Evolutionary conservation across 768 basidiomycete species (phyloP), one percentile per base, ranked within the genome.

Genomic region (Kwoniella dendrophila): DNA sequence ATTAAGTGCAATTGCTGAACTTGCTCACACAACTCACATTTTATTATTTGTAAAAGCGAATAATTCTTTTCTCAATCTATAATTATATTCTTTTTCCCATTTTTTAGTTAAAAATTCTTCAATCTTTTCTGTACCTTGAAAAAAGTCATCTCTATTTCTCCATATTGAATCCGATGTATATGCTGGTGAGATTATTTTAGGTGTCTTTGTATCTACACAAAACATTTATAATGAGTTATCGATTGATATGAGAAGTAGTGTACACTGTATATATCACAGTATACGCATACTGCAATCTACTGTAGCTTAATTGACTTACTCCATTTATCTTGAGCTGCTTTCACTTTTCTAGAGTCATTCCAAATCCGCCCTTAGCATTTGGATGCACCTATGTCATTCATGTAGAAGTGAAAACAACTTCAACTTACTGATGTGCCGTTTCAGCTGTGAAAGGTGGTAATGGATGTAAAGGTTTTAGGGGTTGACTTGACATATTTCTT

Each of bases 61-160:
- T 24, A 86, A 75, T 69, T 84, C 83, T 68, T 86, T 86, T 20
- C 84, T 74, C 41, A 78, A 50, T 47, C 78, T 72, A 72, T 86
- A 86, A 36, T 80, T 76, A 44, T 80, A 79, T 74, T 86, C 85
- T 59, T 78, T 81, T 40, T 74, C 68, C 85, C 85, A 86, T 66
- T 86, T 86, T 60, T 78, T 74, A 18, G 74, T 79, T 41, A 86
- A 68, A 76, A 85, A 85, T 45, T 70, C 62, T 59, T 81, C 80
- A 50, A 85, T 82, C 50, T 81, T 80, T 4, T 77, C 79, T 26
- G 79, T 78, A 0, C 85, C 85, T 33, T 63, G 58, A 62, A 83
- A 67, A 73, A 86, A 86, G 18, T 73, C 59, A 70, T 82, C 83
- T 33, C 86, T 79, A 76, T 86, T 86, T 24, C 86, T 78, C 86